Percentiles rank a stretch among this genome's conserved stretches.
Evolutionary conservation across 257 asterid genomes (phyloP).

Genomic region (Cordia subcordata): DNA sequence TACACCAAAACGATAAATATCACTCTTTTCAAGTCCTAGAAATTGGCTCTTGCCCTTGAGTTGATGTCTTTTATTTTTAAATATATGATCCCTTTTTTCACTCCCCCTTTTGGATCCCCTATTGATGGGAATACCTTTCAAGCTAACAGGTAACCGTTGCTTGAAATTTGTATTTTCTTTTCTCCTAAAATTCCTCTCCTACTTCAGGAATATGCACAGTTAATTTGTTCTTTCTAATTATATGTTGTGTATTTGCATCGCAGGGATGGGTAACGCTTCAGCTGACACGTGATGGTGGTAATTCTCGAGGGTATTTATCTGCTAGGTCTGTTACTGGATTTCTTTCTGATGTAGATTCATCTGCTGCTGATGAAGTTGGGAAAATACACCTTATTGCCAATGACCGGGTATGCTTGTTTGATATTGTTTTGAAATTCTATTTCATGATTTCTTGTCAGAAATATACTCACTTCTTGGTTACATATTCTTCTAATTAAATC

Average conservation of each 20-base stretch:
- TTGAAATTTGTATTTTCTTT: too few relatives aligned
- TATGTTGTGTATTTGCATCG: constrained; percentile 6
- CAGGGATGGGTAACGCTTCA: constrained; percentile 88
- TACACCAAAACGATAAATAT: neutral
- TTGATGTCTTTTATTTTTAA: neutral
- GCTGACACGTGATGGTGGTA: constrained; percentile 55
- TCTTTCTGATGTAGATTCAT: constrained; percentile 76
- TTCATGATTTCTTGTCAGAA: neutral
- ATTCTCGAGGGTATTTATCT: constrained; percentile 64
- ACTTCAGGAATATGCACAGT: too few relatives aligned
- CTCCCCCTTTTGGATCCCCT: too few relatives aligned
- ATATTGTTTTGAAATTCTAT: neutral
- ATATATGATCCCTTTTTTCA: too few relatives aligned
- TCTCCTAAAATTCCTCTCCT: too few relatives aligned
- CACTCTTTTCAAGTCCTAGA: neutral
- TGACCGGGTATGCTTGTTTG: constrained; percentile 36
- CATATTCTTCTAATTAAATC: neutral
- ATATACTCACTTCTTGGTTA: neutral
- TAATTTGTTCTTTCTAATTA: too few relatives aligned
- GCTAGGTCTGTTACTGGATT: constrained; percentile 86
- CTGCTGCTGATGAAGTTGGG: constrained; percentile 91
- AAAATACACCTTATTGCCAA: constrained; percentile 78
- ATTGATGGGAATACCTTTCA: too few relatives aligned
- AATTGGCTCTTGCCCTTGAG: neutral
- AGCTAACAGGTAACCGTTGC: too few relatives aligned